Conservation (phyloP, 495 filamentous ascomycete genomes). For the Elasticomyces elasticus region DNA sequence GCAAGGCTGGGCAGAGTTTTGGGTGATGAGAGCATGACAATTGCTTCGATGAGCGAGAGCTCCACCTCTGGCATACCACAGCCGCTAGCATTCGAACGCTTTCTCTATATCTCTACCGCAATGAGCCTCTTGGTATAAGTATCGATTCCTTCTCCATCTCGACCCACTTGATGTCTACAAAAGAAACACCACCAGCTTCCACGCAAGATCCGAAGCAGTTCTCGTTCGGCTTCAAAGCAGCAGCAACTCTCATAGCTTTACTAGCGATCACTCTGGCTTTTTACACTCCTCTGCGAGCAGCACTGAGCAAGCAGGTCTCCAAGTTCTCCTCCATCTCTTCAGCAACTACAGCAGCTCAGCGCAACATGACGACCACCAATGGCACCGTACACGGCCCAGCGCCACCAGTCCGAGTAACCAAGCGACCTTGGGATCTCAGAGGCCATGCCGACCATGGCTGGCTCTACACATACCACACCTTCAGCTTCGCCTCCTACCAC, state of each 20-base stretch:
- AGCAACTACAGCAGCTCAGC: constrained; percentile 9
- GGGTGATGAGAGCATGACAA: constrained; percentile 4
- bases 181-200: background rate
- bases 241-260: constrained; percentile 15
- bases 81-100: background rate
- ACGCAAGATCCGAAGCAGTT: constrained; percentile 5
- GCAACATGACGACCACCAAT: constrained; percentile 25
- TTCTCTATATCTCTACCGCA: background rate
- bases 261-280: constrained; percentile 33
- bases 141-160: background rate
- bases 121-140: background rate
- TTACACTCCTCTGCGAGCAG: constrained; percentile 22
- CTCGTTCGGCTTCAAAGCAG: constrained; percentile 3
- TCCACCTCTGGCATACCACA: background rate
- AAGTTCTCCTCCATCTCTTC: constrained; percentile 6
- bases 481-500: constrained; percentile 67
- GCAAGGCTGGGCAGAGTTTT: too few species aligned
- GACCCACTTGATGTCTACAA: background rate
- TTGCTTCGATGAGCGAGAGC: background rate
- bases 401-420: constrained; percentile 28
- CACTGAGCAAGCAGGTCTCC: constrained; percentile 15
- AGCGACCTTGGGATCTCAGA: constrained; percentile 40
- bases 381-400: constrained; percentile 17
- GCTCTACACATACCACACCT: constrained; percentile 78
- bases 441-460: constrained; percentile 72